Evolutionary conservation across 306 rosid species (phyloP).

Genomic region (Lablab purpureus): DNA sequence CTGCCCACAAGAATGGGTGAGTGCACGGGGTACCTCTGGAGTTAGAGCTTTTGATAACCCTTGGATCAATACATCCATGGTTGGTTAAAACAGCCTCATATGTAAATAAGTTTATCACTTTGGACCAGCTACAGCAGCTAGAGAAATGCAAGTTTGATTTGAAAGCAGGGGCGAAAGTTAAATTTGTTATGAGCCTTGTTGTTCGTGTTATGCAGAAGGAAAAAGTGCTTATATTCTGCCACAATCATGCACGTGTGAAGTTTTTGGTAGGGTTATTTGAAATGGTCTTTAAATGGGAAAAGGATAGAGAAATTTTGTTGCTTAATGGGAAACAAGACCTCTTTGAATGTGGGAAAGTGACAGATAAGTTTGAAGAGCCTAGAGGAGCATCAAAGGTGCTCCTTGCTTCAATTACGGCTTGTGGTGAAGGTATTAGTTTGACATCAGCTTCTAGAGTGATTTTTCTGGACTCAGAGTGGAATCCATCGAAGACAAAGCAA

Average conservation of each 20-base stretch:
- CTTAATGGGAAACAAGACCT: neutral
- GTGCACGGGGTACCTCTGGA: neutral
- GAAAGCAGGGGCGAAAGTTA: neutral
- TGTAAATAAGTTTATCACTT: neutral
- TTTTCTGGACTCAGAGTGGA: neutral
- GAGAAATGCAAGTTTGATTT: neutral
- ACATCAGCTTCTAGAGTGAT: conserved; percentile 2
- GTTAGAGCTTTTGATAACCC: neutral
- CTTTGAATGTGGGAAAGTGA: neutral
- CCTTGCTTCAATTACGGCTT: neutral
- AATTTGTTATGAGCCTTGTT: neutral
- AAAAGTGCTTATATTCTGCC: neutral
- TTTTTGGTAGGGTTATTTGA: neutral
- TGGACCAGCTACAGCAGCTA: neutral
- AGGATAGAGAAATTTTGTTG: neutral
- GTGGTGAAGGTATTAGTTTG: neutral
- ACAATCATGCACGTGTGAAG: neutral
- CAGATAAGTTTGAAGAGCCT: neutral
- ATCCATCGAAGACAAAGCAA: neutral
- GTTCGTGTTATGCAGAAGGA: neutral
- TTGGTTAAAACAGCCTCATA: neutral
- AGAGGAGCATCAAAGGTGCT: neutral
- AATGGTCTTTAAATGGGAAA: neutral
- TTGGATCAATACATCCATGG: conserved; percentile 14
- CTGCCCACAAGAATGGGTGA: neutral